A percentile compares a stretch with the other conserved stretches of the same genome.
phyloP scores from a whole-genome alignment of 2,329 filamentous ascomycete species.

The Macroventuria anomochaeta region DNA sequence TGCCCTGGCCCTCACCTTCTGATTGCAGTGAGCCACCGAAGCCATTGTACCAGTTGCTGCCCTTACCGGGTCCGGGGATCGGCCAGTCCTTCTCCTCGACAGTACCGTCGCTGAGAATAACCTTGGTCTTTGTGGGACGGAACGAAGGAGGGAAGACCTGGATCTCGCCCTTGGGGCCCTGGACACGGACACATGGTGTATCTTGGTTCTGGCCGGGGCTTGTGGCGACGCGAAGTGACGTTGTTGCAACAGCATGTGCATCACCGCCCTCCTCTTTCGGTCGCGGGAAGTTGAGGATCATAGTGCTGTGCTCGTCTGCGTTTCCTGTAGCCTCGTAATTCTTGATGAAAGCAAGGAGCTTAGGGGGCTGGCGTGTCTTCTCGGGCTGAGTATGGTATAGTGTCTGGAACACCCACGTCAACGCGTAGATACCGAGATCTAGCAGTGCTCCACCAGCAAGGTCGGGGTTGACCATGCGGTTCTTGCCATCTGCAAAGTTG shows the following conservation, averaged over 20 bases:
- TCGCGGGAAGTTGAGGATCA: slow-evolving; percentile 77
- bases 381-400: slow-evolving; percentile 79
- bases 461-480: slow-evolving; percentile 84
- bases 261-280: slow-evolving; percentile 57
- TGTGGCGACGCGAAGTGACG: slow-evolving; percentile 53
- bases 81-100: slow-evolving; percentile 56
- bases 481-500: slow-evolving; percentile 56
- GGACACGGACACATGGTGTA: slow-evolving; percentile 75
- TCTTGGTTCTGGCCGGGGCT: slow-evolving; percentile 63
- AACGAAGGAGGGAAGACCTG: slow-evolving; percentile 77
- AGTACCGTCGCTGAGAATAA: slow-evolving; percentile 62
- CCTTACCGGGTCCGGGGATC: slow-evolving; percentile 56
- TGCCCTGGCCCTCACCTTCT: slow-evolving; percentile 73
- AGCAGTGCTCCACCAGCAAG: slow-evolving; percentile 83
- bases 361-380: slow-evolving; percentile 69
- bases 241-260: slow-evolving; percentile 73
- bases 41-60: slow-evolving; percentile 56
- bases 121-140: slow-evolving; percentile 68
- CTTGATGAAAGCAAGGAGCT: slow-evolving; percentile 70
- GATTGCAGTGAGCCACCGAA: slow-evolving; percentile 53
- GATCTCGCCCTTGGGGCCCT: slow-evolving; percentile 81
- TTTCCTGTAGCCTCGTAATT: slow-evolving; percentile 75
- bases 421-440: slow-evolving; percentile 85
- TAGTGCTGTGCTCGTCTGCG: slow-evolving; percentile 77
- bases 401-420: slow-evolving; percentile 91